Base-by-base conservation (phyloP, 2,329 filamentous ascomycete genomes). In the Phialophora verrucosa region DNA sequence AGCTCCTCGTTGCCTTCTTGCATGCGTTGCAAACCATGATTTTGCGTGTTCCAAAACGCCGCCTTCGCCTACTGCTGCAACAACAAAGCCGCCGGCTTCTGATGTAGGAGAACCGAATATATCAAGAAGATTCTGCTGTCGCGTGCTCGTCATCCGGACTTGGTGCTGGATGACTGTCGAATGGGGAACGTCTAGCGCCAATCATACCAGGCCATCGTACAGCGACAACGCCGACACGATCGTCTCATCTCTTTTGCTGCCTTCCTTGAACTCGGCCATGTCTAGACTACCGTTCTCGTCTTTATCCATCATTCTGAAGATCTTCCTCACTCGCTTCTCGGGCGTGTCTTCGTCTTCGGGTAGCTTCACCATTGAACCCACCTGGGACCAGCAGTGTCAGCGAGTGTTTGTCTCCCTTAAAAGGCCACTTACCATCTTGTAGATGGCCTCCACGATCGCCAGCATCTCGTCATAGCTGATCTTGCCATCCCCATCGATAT, bases 231-330 rank as follows among this genome's bases (percentile, higher is more conserved):
- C 95, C 62, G 94, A 98, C 66, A 99, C 95, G 76, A 99, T 99
- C 10, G 95, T 99, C 83, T 98, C 94, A 80, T 99, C 95, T 67
- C 93, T 91, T 84, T 98, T 97, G 83, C 93, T 97, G 73, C 95
- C 95, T 82, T 99, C 95, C 83, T 98, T 98, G 85, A 99, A 99
- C 79, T 99, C 95, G 68, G 93, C 90, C 86, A 97, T 94, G 78
- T 98, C 94, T 74, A 99, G 83, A 76, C 91, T 96, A 74, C 94
- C 95, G 77, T 98, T 98, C 83, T 98, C 94, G 78, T 99, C 95
- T 86, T 99, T 99, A 84, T 99, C 95, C 95, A 99, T 99, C 95
- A 98, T 98, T 75, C 90, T 87, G 85, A 99, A 99, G 79, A 99
- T 98, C 85, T 99, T 99, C 80, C 86, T 89, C 70, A 99, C 95